Conservation (phyloP, 257 asterid genomes). For the Ilex aquifolium region DNA sequence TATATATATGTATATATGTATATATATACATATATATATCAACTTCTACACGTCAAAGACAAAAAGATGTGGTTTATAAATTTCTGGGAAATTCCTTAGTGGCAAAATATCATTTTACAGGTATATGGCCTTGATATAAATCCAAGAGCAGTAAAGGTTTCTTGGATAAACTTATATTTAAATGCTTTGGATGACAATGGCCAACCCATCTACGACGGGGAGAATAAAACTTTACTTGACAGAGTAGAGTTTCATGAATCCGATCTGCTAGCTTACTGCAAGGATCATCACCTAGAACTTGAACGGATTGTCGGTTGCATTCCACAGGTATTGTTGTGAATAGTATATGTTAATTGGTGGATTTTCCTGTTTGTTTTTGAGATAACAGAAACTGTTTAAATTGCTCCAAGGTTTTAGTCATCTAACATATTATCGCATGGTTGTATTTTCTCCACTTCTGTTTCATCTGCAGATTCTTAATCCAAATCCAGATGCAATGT, state of each 20-base stretch:
- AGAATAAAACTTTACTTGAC: constrained; percentile 80
- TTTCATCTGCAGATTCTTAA: constrained; percentile 71
- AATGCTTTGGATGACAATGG: constrained; percentile 94
- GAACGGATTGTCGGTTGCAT: constrained; percentile 98
- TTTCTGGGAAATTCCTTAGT: constrained; percentile 2
- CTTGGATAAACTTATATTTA: constrained; percentile 97
- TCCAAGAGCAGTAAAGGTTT: constrained; percentile 92
- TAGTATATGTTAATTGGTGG: not conserved
- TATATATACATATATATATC: too few relatives aligned
- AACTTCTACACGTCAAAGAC: not conserved
- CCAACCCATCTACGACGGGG: constrained; percentile 72
- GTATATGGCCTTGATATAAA: constrained; percentile 99
- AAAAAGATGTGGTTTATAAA: constrained; percentile 12
- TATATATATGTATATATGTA: too few relatives aligned
- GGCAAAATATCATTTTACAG: constrained; percentile 36
- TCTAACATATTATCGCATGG: constrained; percentile 3
- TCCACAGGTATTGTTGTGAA: constrained; percentile 73
- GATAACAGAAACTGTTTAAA: constrained; percentile 3
- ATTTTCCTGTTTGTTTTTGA: not conserved
- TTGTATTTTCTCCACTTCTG: constrained; percentile 3
- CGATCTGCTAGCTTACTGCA: constrained; percentile 89
- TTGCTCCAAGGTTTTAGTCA: constrained; percentile 8
- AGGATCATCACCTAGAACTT: constrained; percentile 78
- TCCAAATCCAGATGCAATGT: constrained; percentile 99
- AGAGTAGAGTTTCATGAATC: constrained; percentile 95